phyloP scores from a whole-genome alignment of 495 filamentous ascomycete species.

The Annulohypoxylon moriforme region DNA sequence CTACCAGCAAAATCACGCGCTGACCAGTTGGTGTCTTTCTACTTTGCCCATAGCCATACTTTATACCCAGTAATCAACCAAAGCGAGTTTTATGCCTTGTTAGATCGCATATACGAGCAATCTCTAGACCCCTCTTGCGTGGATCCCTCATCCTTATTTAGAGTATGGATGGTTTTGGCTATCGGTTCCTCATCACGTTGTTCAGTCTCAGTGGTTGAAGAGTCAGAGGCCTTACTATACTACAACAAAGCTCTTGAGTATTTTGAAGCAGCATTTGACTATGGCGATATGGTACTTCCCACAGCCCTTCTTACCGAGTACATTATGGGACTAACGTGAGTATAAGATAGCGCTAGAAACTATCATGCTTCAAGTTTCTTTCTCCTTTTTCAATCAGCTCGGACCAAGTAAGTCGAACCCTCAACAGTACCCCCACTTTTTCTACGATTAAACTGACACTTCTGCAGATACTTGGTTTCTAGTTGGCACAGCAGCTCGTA shows the following conservation, averaged over 20 bases:
- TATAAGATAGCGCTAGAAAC: slow-evolving; percentile 52
- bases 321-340: neutral
- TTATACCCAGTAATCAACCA: slow-evolving; percentile 54
- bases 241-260: slow-evolving; percentile 56
- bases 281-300: slow-evolving; percentile 52
- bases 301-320: neutral
- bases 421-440: neutral
- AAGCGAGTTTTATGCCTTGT: slow-evolving; percentile 45
- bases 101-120: slow-evolving; percentile 48
- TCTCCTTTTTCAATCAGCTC: slow-evolving; percentile 56
- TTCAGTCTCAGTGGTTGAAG: slow-evolving; percentile 54
- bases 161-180: slow-evolving; percentile 57
- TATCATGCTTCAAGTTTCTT: slow-evolving; percentile 57
- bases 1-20: slow-evolving; percentile 46
- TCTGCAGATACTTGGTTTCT: slow-evolving; percentile 39
- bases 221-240: slow-evolving; percentile 51
- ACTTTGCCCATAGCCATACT: slow-evolving; percentile 58
- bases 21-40: slow-evolving; percentile 51
- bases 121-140: slow-evolving; percentile 44
- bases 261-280: slow-evolving; percentile 52
- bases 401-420: slow-evolving; percentile 52
- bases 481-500: slow-evolving; percentile 56
- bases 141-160: slow-evolving; percentile 50
- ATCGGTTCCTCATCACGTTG: slow-evolving; percentile 55
- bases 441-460: neutral